Evolutionary conservation across 441 rosid species (phyloP).

Genomic region (Gossypium lobatum): DNA sequence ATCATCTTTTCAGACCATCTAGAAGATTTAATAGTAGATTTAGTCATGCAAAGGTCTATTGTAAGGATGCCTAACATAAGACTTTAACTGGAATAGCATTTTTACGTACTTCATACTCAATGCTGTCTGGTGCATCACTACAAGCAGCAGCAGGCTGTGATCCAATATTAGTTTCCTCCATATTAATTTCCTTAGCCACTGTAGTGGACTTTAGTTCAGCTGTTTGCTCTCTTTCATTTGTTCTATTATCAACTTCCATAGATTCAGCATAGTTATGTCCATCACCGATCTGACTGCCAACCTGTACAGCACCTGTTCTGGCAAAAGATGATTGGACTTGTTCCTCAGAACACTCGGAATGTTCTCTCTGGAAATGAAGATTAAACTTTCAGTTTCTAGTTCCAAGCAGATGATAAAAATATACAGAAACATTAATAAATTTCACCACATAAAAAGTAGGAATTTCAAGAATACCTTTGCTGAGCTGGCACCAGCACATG

Average conservation of each 20-base stretch:
- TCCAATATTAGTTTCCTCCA: constrained; percentile 7
- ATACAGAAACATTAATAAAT: neutral
- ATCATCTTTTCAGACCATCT: neutral
- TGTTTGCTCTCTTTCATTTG: constrained; percentile 5
- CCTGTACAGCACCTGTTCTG: neutral
- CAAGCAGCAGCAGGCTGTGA: constrained; percentile 9
- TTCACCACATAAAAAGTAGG: neutral
- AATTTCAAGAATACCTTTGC: constrained; percentile 21
- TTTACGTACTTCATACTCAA: constrained; percentile 24
- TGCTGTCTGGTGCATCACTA: constrained; percentile 1
- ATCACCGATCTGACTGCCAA: constrained; percentile 15
- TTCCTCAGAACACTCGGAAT: constrained; percentile 21
- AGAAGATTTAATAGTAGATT: neutral
- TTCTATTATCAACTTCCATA: constrained; percentile 13
- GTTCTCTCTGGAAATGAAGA: constrained; percentile 23
- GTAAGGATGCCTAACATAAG: neutral
- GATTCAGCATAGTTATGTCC: constrained; percentile 9
- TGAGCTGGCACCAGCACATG: constrained; percentile 13
- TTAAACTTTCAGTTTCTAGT: neutral
- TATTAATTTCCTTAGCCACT: constrained; percentile 7
- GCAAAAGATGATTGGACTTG: constrained; percentile 23
- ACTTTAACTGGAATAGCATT: neutral
- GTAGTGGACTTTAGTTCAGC: constrained; percentile 11
- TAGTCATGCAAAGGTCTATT: neutral
- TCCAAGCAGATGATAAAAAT: neutral